Evolutionary conservation across 2,329 filamentous ascomycete species (phyloP).

Genomic region (Thielaviopsis punctulata): DNA sequence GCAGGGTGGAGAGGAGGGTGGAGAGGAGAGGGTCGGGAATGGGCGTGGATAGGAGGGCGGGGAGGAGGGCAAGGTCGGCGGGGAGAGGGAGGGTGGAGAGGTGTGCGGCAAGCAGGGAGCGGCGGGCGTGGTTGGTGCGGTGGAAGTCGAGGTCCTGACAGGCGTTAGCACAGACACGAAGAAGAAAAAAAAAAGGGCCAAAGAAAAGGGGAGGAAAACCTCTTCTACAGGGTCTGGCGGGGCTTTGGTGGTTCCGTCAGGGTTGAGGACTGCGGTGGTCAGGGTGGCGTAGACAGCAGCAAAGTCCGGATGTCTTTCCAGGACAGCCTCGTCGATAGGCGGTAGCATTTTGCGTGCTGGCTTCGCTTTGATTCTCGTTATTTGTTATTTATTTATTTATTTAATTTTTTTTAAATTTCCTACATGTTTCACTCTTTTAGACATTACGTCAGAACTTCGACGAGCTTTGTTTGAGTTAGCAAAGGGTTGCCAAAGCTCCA

Average conservation of each 20-base stretch:
- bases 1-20: constrained; percentile 31
- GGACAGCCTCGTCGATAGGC: constrained; percentile 35
- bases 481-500: no score
- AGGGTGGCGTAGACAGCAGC: constrained; percentile 39
- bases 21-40: constrained; percentile 22
- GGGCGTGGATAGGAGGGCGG: constrained; percentile 26
- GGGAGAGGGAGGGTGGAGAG: constrained; percentile 22
- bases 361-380: no score
- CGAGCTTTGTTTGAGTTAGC: no score
- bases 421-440: no score
- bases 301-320: constrained; percentile 42
- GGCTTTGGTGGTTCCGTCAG: constrained; percentile 39
- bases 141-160: constrained; percentile 31
- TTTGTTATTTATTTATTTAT: no score
- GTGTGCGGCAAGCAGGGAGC: constrained; percentile 33
- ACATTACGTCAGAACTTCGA: no score
- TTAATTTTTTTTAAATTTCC: no score
- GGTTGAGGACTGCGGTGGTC: constrained; percentile 35
- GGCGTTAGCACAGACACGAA: neutral
- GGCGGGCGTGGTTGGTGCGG: constrained; percentile 31
- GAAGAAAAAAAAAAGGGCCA: neutral
- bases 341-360: constrained; percentile 38
- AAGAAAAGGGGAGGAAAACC: constrained; percentile 21
- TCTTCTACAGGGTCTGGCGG: constrained; percentile 31
- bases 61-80: constrained; percentile 30